A percentile compares a stretch with the other conserved stretches of the same genome.
Conservation (phyloP, 2,329 filamentous ascomycete species). For the Huntiella savannae region DNA sequence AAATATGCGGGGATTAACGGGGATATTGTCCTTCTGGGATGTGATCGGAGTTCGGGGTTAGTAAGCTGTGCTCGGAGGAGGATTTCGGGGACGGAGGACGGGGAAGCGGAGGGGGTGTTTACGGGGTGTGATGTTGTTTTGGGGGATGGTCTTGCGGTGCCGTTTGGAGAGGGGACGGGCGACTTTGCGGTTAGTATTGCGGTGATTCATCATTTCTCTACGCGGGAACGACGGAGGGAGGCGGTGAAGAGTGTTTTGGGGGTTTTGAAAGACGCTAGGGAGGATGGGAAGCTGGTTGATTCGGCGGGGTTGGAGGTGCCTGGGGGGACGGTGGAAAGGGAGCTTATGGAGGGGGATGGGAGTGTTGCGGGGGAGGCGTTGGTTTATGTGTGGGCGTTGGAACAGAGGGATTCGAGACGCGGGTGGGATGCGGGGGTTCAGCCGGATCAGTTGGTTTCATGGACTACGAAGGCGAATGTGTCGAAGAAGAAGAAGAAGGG, state of each 20-base stretch:
- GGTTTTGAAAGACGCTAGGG: conserved; percentile 23
- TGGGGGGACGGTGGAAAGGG: conserved; percentile 2
- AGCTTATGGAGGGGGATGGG: conserved; percentile 15
- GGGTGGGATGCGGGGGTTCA: conserved; percentile 71
- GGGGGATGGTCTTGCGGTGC: conserved; percentile 67
- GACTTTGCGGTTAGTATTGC: conserved; percentile 93
- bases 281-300: background rate
- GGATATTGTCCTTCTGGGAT: conserved; percentile 61
- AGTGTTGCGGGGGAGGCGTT: conserved; percentile 41
- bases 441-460: conserved; percentile 90
- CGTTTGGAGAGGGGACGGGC: conserved; percentile 39
- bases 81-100: conserved; percentile 18
- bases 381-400: conserved; percentile 88
- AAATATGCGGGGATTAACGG: conserved; percentile 77
- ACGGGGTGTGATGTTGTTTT: conserved; percentile 48
- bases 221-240: conserved; percentile 48
- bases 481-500: conserved; percentile 5
- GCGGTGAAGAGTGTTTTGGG: conserved; percentile 51
- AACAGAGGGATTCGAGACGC: conserved; percentile 69
- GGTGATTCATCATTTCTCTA: conserved; percentile 85
- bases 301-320: conserved; percentile 5
- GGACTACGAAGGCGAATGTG: conserved; percentile 45
- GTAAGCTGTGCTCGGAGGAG: conserved; percentile 54
- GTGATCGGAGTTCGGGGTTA: conserved; percentile 53
- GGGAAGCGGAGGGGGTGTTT: conserved; percentile 15